Conservation (phyloP, 2,329 filamentous ascomycete genomes). For the Scedosporium dehoogii region DNA sequence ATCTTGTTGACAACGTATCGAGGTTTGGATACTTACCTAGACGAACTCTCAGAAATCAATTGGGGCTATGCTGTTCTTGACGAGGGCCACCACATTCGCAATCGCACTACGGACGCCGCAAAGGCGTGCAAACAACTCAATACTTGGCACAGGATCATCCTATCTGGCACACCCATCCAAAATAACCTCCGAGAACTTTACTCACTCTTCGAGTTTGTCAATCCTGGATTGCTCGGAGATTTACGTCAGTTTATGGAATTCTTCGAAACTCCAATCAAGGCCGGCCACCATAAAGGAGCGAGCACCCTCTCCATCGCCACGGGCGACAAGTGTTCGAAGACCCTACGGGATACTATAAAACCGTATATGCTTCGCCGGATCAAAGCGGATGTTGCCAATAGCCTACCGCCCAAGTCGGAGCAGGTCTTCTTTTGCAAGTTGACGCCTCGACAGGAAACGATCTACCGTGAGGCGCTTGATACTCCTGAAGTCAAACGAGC, state of each 20-base stretch:
- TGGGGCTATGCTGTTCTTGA: slow-evolving; percentile 95
- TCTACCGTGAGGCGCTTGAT: slow-evolving; percentile 9
- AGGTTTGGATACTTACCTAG: slow-evolving; percentile 84
- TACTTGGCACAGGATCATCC: slow-evolving; percentile 81
- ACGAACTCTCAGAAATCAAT: slow-evolving; percentile 68
- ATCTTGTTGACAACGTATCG: slow-evolving; percentile 94
- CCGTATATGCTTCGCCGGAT: slow-evolving; percentile 87
- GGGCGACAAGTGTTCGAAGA: slow-evolving; percentile 87
- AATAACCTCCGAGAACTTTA: slow-evolving; percentile 93
- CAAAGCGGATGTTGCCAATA: slow-evolving; percentile 87
- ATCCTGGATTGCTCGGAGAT: slow-evolving; percentile 81
- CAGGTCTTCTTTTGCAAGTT: slow-evolving; percentile 94
- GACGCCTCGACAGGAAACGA: slow-evolving; percentile 38
- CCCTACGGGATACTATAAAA: slow-evolving; percentile 85
- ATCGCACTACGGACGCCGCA: slow-evolving; percentile 89
- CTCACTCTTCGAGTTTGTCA: slow-evolving; percentile 97
- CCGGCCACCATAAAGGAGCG: slow-evolving; percentile 91
- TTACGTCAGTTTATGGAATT: slow-evolving; percentile 82
- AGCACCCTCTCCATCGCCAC: slow-evolving; percentile 91
- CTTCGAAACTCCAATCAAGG: slow-evolving; percentile 87
- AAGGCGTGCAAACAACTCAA: slow-evolving; percentile 90
- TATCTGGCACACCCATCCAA: slow-evolving; percentile 95
- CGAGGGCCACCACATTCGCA: slow-evolving; percentile 96
- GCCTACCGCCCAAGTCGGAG: slow-evolving; percentile 91
- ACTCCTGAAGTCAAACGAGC: slow-evolving; percentile 10